These are phyloP conservation scores for barrel medic (Medicago truncatula) DNA, from an alignment of 306 rosid genomes.

Conservation along the genomic window MtrunA17r5.0-ANR NC_053048.1:45401001-45401500, in stretches of 20 bases:
- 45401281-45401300: constrained; percentile 2
- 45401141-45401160: constrained; percentile 68
- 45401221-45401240: not conserved
- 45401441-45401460: not conserved
- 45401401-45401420: not conserved
- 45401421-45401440: constrained; percentile 31
- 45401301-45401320: not conserved
- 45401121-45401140: constrained; percentile 80
- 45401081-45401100: constrained; percentile 50
- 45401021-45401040: not conserved
- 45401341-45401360: too few species aligned
- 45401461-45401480: constrained; percentile 19
- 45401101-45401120: constrained; percentile 49
- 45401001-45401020: constrained; percentile 27
- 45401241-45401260: constrained; percentile 32
- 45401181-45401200: constrained; percentile 43
- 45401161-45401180: constrained; percentile 52
- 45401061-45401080: constrained; percentile 33
- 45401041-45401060: not conserved
- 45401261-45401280: constrained; percentile 33
- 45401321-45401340: not conserved
- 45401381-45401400: not conserved
- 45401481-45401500: not conserved
- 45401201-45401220: constrained; percentile 30
- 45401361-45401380: not conserved